Evolutionary conservation across 2,329 filamentous ascomycete genomes (phyloP).

Genomic region (Xylariomycetidae sp.): DNA sequence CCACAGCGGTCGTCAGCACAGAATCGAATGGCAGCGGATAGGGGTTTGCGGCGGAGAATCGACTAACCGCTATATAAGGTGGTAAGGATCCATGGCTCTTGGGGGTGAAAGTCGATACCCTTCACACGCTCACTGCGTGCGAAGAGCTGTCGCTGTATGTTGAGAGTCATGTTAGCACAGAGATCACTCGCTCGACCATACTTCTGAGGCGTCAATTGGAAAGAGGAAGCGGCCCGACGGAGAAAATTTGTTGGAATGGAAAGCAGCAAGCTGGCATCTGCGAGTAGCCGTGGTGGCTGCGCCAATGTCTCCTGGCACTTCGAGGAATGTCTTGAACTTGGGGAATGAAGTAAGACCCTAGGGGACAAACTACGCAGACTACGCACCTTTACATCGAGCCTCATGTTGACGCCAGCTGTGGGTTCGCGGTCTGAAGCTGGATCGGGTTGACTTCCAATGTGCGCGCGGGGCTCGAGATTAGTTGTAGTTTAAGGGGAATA

Average conservation of each 20-base stretch:
- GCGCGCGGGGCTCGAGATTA: too few species aligned
- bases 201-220: too few species aligned
- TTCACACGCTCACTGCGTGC: conserved; percentile 94
- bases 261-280: too few species aligned
- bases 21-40: background rate
- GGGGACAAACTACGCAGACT: background rate
- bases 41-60: too few species aligned
- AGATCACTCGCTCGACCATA: too few species aligned
- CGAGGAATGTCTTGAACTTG: background rate
- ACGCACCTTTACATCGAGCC: conserved; percentile 9
- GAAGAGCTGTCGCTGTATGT: conserved; percentile 69
- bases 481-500: too few species aligned
- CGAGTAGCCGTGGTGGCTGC: too few species aligned
- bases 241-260: too few species aligned
- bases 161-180: conserved; percentile 29
- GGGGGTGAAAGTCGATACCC: conserved; percentile 91
- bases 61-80: conserved; percentile 87
- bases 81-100: conserved; percentile 94
- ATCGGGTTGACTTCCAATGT: too few species aligned
- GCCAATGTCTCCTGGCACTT: too few species aligned
- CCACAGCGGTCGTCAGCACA: conserved; percentile 6
- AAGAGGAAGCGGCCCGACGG: too few species aligned
- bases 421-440: too few species aligned
- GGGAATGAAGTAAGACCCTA: background rate
- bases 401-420: conserved; percentile 8